Percentiles rank a stretch among this genome's conserved stretches.
Conservation (phyloP, 805 yeast genomes). For the Candida argentea region DNA sequence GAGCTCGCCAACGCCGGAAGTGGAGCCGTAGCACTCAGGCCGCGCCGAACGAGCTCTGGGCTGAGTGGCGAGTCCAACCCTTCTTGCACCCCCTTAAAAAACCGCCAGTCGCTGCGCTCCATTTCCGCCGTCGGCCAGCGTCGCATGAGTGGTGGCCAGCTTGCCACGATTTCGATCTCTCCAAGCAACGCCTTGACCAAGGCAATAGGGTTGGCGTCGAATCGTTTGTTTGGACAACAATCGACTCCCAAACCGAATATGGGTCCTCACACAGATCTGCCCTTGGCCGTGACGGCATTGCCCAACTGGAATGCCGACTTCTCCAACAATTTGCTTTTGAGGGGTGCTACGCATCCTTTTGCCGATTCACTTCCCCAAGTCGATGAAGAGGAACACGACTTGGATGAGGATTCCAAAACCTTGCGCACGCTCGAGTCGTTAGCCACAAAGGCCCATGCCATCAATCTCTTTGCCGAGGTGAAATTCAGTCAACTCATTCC, state of each 20-base stretch:
- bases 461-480: constrained; percentile 81
- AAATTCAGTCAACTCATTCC: constrained; percentile 82
- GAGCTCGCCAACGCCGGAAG: constrained; percentile 63
- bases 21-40: constrained; percentile 37
- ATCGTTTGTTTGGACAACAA: constrained; percentile 61
- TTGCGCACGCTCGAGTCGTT: constrained; percentile 51
- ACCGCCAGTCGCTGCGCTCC: constrained; percentile 33
- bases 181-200: constrained; percentile 85
- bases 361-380: constrained; percentile 11
- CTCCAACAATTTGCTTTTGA: constrained; percentile 25
- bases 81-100: not conserved
- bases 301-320: constrained; percentile 21
- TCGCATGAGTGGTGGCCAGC: constrained; percentile 52
- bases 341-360: constrained; percentile 22
- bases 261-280: constrained; percentile 1
- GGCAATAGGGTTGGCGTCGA: constrained; percentile 82
- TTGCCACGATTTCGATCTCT: constrained; percentile 57
- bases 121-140: constrained; percentile 42
- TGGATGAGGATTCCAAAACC: constrained; percentile 27
- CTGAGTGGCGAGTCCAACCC: constrained; percentile 7
- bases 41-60: constrained; percentile 16
- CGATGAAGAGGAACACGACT: constrained; percentile 6
- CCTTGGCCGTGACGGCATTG: constrained; percentile 9
- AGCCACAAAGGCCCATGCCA: constrained; percentile 87
- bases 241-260: constrained; percentile 1